Percentiles rank a stretch among this genome's conserved stretches.
phyloP scores from a whole-genome alignment of 2,329 filamentous ascomycete species.

The Monascus ruber region DNA sequence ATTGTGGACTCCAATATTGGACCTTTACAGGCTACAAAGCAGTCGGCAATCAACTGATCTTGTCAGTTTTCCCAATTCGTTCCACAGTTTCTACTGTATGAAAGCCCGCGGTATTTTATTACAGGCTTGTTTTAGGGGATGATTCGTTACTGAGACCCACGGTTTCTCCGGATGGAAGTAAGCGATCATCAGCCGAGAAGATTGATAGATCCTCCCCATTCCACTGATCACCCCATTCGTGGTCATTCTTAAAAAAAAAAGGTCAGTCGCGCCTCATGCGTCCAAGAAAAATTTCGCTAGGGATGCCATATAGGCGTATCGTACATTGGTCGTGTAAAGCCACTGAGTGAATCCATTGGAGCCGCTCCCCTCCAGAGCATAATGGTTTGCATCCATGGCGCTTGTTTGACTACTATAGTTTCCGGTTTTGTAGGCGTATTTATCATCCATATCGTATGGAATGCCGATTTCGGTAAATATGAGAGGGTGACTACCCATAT shows the following conservation, averaged over 20 bases:
- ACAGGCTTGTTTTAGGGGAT: too few relatives aligned
- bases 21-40: too few relatives aligned
- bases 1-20: too few relatives aligned
- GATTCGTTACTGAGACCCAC: constrained; percentile 23
- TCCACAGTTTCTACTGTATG: too few relatives aligned
- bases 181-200: constrained; percentile 69
- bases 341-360: constrained; percentile 83
- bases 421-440: constrained; percentile 87
- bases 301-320: neutral
- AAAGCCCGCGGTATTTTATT: too few relatives aligned
- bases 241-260: constrained; percentile 57
- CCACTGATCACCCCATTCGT: constrained; percentile 86
- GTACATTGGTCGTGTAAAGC: constrained; percentile 65
- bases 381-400: constrained; percentile 94
- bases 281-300: constrained; percentile 8
- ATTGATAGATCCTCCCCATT: constrained; percentile 96
- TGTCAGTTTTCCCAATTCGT: too few relatives aligned
- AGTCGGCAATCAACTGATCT: too few relatives aligned
- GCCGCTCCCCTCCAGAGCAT: constrained; percentile 70
- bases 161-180: constrained; percentile 30
- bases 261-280: neutral
- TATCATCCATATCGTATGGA: constrained; percentile 97
- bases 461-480: constrained; percentile 94
- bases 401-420: constrained; percentile 87
- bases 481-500: constrained; percentile 79